These are phyloP conservation scores for Daldinia caldariorum DNA, from an alignment of 495 filamentous ascomycete species.

Conservation along the genomic window DNA sequence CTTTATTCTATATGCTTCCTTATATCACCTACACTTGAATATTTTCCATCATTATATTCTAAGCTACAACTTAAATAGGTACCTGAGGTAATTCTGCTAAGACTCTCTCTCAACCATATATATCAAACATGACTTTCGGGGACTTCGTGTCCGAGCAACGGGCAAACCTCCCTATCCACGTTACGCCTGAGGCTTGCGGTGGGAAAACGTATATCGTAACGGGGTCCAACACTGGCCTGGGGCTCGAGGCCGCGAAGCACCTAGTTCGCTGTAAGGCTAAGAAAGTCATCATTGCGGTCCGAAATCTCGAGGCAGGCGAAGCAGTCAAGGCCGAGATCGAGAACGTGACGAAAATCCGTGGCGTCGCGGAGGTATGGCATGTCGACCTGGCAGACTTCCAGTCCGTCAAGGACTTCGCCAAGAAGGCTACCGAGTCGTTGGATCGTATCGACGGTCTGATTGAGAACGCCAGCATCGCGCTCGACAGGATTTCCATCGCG, in stretches of 20 bases:
- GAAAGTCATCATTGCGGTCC: conserved; percentile 59
- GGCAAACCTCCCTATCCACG: background rate
- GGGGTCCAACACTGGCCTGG: conserved; percentile 38
- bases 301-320: conserved; percentile 54
- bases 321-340: conserved; percentile 51
- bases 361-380: conserved; percentile 55
- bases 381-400: conserved; percentile 59
- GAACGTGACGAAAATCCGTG: background rate
- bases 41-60: background rate
- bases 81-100: background rate
- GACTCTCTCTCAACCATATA: background rate
- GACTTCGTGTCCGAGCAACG: background rate
- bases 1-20: background rate
- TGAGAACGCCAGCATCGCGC: conserved; percentile 57
- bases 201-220: background rate
- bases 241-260: conserved; percentile 58
- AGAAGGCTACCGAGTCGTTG: conserved; percentile 46
- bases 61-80: background rate
- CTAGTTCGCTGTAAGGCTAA: conserved; percentile 51
- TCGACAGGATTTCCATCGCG: conserved; percentile 23
- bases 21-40: background rate
- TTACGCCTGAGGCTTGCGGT: background rate
- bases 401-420: conserved; percentile 53
- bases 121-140: background rate
- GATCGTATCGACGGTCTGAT: conserved; percentile 57